phyloP scores from a whole-genome alignment of 2,329 filamentous ascomycete species.

The Ceratocystis alfenasii region DNA sequence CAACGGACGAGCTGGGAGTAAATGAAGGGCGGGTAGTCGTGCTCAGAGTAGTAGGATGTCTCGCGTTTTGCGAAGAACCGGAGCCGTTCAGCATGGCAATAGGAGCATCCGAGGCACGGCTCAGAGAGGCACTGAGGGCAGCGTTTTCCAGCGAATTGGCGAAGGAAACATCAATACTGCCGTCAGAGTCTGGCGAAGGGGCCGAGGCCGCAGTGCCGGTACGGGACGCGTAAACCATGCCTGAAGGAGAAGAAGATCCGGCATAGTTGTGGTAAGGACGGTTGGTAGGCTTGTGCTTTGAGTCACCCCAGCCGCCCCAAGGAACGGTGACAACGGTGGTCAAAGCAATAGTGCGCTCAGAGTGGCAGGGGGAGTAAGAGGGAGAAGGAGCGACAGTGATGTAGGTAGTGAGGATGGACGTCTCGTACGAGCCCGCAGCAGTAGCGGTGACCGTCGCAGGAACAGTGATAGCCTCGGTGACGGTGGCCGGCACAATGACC shows the following conservation, averaged over 20 bases:
- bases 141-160: conserved; percentile 19
- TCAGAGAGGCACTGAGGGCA: conserved; percentile 21
- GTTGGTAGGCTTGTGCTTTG: conserved; percentile 12
- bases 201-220: neutral
- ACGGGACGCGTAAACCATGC: neutral
- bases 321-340: conserved; percentile 20
- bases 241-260: conserved; percentile 3
- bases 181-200: neutral
- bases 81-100: conserved; percentile 14
- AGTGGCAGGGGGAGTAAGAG: conserved; percentile 9
- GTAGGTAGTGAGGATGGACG: conserved; percentile 17
- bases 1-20: conserved; percentile 20
- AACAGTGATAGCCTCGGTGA: conserved; percentile 18
- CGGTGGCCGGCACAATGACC: conserved; percentile 18
- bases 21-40: conserved; percentile 15
- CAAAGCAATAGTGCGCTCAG: conserved; percentile 19
- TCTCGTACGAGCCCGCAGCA: conserved; percentile 16
- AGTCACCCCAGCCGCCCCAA: conserved; percentile 8
- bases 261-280: neutral
- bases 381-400: conserved; percentile 19
- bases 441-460: conserved; percentile 20
- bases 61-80: neutral
- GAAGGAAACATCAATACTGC: conserved; percentile 11
- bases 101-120: conserved; percentile 20
- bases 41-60: conserved; percentile 10